Percentiles rank a stretch among this genome's conserved stretches.
Evolutionary conservation across 805 yeast species (phyloP).

Genomic region (Kodamaea neixiangensis): DNA sequence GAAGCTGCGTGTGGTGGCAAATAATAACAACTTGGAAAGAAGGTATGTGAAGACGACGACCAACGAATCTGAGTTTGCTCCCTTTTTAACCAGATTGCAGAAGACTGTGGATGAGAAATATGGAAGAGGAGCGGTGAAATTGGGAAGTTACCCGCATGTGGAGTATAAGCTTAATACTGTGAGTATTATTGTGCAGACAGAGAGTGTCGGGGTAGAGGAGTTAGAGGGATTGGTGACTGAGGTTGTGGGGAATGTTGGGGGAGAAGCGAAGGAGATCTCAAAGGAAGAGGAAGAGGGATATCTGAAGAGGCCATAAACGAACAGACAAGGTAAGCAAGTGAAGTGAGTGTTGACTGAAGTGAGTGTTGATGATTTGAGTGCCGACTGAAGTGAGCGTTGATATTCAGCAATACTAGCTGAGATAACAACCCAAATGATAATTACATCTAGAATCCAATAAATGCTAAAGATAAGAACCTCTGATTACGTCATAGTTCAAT

Average conservation of each 20-base stretch:
- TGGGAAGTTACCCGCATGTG: conserved; percentile 87
- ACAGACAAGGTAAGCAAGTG: no score
- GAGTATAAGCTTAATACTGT: conserved; percentile 64
- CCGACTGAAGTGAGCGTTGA: no score
- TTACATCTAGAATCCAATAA: no score
- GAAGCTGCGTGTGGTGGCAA: conserved; percentile 25
- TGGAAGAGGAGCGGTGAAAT: conserved; percentile 49
- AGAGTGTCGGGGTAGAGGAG: conserved; percentile 24
- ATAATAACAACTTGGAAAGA: conserved; percentile 31
- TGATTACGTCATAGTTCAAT: no score
- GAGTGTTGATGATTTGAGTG: no score
- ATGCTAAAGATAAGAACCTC: no score
- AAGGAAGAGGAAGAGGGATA: conserved; percentile 53
- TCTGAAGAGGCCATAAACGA: conserved; percentile 26
- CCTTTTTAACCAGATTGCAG: conserved; percentile 57
- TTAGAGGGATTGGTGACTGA: conserved; percentile 49
- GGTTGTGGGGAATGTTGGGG: conserved; percentile 45
- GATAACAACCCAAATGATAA: no score
- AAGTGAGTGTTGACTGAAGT: no score
- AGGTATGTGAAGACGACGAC: conserved; percentile 61
- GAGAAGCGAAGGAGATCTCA: conserved; percentile 57
- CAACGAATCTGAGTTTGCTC: conserved; percentile 70
- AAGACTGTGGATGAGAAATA: conserved; percentile 24
- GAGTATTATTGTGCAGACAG: conserved; percentile 65
- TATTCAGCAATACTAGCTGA: no score